A percentile compares a stretch with the other conserved stretches of the same genome.
Evolutionary conservation across 148 eudicot species (phyloP).

Genomic region (Spergularia bocconei): DNA sequence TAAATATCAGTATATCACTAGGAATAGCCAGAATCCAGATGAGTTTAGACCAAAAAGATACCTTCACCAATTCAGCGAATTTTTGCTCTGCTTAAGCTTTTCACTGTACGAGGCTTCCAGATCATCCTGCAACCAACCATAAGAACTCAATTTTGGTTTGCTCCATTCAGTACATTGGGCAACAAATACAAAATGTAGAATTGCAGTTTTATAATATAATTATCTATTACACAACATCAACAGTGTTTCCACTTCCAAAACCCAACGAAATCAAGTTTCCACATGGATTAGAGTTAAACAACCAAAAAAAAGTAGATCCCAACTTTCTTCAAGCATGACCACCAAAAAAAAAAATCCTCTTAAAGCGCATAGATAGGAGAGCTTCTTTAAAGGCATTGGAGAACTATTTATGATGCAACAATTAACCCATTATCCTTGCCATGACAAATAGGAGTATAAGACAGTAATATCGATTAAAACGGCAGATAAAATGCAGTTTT

Average conservation of each 20-base stretch:
- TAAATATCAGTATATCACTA: neutral
- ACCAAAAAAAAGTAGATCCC: too few species aligned
- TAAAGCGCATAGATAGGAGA: too few species aligned
- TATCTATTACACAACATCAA: neutral
- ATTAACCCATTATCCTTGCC: neutral
- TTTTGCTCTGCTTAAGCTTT: constrained; percentile 56
- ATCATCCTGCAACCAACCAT: constrained; percentile 50
- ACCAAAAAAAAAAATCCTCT: too few species aligned
- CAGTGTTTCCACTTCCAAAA: neutral
- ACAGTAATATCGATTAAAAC: neutral
- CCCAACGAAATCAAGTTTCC: neutral
- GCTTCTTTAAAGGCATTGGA: too few species aligned
- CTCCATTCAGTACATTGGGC: neutral
- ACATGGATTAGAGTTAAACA: neutral
- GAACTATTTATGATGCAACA: neutral
- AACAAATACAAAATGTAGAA: neutral
- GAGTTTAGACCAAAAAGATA: neutral
- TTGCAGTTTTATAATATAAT: neutral
- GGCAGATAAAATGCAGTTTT: neutral
- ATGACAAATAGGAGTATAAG: neutral
- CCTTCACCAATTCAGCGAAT: constrained; percentile 52
- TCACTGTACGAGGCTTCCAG: constrained; percentile 51
- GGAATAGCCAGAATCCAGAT: neutral
- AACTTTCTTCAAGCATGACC: too few species aligned
- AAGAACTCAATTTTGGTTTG: neutral